Conservation (phyloP, 306 rosid species). For the Quercus gilva region DNA sequence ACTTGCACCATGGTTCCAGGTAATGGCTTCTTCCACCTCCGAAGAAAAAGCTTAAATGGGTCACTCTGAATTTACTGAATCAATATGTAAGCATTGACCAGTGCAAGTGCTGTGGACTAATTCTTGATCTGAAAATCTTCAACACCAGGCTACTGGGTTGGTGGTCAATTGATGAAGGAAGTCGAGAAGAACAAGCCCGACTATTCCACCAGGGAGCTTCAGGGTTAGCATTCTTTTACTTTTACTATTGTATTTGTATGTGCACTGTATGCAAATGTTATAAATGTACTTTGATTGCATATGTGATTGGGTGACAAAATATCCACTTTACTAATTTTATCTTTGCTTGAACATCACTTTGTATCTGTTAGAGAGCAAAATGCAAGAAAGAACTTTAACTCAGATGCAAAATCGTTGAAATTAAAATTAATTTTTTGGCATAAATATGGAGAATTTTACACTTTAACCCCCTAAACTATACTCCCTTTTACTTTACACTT, state of each 20-base stretch:
- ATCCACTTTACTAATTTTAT: neutral
- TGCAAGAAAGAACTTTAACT: neutral
- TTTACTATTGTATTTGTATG: neutral
- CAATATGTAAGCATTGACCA: neutral
- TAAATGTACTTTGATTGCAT: neutral
- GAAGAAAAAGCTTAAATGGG: conserved; percentile 6
- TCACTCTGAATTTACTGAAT: conserved; percentile 17
- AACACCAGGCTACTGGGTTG: conserved; percentile 82
- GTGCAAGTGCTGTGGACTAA: conserved; percentile 2
- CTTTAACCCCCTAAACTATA: too few species aligned
- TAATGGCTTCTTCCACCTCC: conserved; percentile 30
- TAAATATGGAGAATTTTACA: too few species aligned
- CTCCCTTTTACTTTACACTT: too few species aligned
- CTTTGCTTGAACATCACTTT: too few species aligned
- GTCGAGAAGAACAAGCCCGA: conserved; percentile 89
- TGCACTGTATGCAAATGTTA: conserved; percentile 3
- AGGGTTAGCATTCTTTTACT: conserved; percentile 53
- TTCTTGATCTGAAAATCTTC: conserved; percentile 27
- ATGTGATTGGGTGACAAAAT: neutral
- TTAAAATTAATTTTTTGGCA: neutral
- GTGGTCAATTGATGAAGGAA: conserved; percentile 99
- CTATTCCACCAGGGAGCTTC: conserved; percentile 78
- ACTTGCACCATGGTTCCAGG: conserved; percentile 98
- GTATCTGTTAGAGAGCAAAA: too few species aligned
- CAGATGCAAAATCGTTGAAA: neutral